A percentile compares a stretch with the other conserved stretches of the same genome.
Conservation (phyloP, 2,329 filamentous ascomycete species). For the Fusarium tanahbumbuense region DNA sequence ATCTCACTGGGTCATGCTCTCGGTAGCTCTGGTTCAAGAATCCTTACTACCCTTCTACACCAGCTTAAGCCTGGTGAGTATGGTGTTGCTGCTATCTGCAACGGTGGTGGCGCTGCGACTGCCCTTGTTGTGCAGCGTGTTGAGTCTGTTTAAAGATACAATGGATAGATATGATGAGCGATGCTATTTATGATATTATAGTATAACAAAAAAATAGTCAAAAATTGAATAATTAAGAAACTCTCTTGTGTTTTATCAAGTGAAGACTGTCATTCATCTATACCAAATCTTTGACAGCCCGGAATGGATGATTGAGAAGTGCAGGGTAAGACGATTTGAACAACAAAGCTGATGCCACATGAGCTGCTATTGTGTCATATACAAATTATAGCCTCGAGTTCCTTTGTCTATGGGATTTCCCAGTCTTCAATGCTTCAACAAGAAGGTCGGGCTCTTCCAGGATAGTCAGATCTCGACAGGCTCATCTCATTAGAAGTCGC, state of each 20-base stretch:
- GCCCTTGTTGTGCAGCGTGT: slow-evolving; percentile 91
- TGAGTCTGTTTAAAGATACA: slow-evolving; percentile 62
- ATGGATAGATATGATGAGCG: background rate
- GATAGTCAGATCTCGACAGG: rapidly evolving
- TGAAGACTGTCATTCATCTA: background rate
- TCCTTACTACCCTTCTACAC: slow-evolving; percentile 89
- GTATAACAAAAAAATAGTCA: slow-evolving; percentile 9
- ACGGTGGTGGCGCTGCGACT: slow-evolving; percentile 92
- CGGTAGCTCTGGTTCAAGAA: slow-evolving; percentile 92
- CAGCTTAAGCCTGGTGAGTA: slow-evolving; percentile 94
- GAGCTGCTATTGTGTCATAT: background rate
- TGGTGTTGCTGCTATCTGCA: slow-evolving; percentile 95
- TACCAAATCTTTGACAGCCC: background rate
- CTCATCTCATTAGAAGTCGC: no score
- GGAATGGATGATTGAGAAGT: background rate
- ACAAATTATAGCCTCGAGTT: no score
- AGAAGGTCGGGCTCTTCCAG: no score
- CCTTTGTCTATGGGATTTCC: no score
- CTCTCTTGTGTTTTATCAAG: rapidly evolving
- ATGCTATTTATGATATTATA: slow-evolving; percentile 1
- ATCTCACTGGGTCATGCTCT: slow-evolving; percentile 93
- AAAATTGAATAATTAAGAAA: background rate
- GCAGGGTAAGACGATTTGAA: background rate
- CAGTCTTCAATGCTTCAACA: no score
- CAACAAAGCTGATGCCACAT: background rate